A percentile compares a stretch with the other conserved stretches of the same genome.
Evolutionary conservation across 2,329 filamentous ascomycete species (phyloP).

Genomic region (Bipolaris gigantea): DNA sequence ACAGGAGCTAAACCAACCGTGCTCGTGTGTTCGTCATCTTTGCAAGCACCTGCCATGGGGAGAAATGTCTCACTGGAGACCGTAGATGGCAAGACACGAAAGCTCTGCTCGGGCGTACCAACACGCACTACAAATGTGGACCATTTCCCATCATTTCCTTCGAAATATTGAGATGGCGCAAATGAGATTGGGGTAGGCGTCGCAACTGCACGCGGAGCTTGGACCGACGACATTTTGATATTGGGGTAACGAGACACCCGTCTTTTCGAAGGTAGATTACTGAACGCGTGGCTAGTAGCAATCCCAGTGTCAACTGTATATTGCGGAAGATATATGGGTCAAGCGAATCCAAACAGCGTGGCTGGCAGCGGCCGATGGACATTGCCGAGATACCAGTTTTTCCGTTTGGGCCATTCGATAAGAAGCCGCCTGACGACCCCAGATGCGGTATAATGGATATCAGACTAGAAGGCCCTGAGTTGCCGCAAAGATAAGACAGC

Average conservation of each 20-base stretch:
- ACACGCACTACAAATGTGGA: conserved; percentile 32
- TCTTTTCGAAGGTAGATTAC: neutral
- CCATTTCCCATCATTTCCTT: conserved; percentile 25
- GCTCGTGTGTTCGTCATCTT: conserved; percentile 5
- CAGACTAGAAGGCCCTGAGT: neutral
- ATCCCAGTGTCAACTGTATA: neutral
- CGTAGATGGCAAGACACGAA: conserved; percentile 32
- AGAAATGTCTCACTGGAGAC: conserved; percentile 14
- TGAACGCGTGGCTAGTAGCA: neutral
- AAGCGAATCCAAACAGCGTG: neutral
- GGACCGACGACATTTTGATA: neutral
- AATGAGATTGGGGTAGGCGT: neutral
- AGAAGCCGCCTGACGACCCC: neutral
- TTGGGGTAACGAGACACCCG: neutral
- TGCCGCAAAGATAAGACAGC: neutral
- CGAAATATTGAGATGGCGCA: neutral
- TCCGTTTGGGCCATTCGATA: neutral
- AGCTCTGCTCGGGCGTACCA: conserved; percentile 32
- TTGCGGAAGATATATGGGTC: neutral
- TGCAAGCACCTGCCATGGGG: conserved; percentile 12
- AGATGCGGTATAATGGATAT: neutral
- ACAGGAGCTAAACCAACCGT: neutral
- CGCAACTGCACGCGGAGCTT: neutral
- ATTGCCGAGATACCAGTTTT: neutral
- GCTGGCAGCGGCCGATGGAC: neutral